Evolutionary conservation across 192 early-diverging fungal genomes (phyloP).

Genomic region (Backusella psychrophila): DNA sequence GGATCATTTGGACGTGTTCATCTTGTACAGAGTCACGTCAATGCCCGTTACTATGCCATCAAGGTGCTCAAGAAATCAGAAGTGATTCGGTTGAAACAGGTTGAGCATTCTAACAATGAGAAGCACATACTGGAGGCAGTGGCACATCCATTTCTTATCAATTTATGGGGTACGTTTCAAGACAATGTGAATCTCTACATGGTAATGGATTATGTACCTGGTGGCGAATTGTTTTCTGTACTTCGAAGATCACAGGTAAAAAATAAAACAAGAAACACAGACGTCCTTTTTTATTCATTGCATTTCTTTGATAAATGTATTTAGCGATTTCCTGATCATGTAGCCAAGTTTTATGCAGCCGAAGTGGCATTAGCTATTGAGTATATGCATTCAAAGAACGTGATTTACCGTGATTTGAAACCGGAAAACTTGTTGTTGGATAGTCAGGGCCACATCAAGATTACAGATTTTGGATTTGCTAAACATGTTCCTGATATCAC

Average conservation of each 20-base stretch:
- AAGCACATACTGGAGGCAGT: conserved; percentile 89
- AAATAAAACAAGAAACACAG: neutral
- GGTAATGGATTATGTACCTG: conserved; percentile 95
- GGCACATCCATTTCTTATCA: conserved; percentile 88
- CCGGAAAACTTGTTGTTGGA: conserved; percentile 80
- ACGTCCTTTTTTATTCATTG: neutral
- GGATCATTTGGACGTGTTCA: conserved; percentile 99
- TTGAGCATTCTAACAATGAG: conserved; percentile 99
- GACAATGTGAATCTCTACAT: conserved; percentile 93
- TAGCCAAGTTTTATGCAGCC: conserved; percentile 72
- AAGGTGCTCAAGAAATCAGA: conserved; percentile 96
- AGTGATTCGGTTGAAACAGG: conserved; percentile 94
- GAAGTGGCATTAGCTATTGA: conserved; percentile 75
- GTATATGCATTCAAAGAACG: conserved; percentile 75
- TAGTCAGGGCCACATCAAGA: conserved; percentile 78
- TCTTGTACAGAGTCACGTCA: conserved; percentile 79
- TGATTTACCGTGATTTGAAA: conserved; percentile 82
- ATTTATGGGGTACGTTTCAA: conserved; percentile 90
- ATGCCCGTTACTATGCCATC: conserved; percentile 91
- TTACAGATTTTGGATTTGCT: conserved; percentile 86
- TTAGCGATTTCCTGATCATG: conserved; percentile 68
- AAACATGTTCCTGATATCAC: conserved; percentile 79
- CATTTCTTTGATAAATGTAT: neutral
- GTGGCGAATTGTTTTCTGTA: conserved; percentile 89
- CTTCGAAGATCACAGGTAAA: conserved; percentile 65